These are phyloP conservation scores for Talaromyces nanjingensis DNA, from an alignment of 495 filamentous ascomycete genomes.

Conservation along the genomic window DNA sequence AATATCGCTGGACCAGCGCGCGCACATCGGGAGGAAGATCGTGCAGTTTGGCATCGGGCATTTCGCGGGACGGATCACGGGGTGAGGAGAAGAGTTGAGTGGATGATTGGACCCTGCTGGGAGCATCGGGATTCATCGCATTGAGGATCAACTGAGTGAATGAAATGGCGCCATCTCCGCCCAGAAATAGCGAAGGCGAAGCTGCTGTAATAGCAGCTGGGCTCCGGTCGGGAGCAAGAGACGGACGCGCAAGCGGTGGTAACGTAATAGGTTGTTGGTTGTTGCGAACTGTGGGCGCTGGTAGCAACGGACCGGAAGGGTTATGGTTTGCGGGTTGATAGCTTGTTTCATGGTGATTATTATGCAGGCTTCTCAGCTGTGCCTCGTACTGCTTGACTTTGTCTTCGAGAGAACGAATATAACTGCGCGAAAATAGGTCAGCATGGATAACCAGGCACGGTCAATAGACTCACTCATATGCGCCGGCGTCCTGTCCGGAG, in stretches of 20 bases:
- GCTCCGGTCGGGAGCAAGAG: not conserved
- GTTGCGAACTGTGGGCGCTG: not conserved
- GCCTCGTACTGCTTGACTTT: constrained; percentile 10
- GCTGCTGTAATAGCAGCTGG: constrained; percentile 4
- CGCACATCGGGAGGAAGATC: constrained; percentile 7
- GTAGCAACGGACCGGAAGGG: constrained; percentile 1
- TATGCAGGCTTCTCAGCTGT: constrained; percentile 2
- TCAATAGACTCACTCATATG: constrained; percentile 3
- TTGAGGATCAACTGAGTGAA: constrained; percentile 9
- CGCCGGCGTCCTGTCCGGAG: not conserved
- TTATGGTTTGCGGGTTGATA: not conserved
- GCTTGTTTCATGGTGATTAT: not conserved
- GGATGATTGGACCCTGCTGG: constrained; percentile 5
- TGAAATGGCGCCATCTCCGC: constrained; percentile 3
- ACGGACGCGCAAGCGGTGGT: not conserved
- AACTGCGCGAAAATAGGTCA: not conserved
- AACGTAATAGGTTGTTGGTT: not conserved
- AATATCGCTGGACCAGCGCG: constrained; percentile 5
- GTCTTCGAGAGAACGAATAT: constrained; percentile 7
- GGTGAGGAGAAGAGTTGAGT: constrained; percentile 9
- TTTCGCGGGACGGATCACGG: constrained; percentile 10
- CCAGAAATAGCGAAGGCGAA: constrained; percentile 5
- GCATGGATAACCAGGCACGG: not conserved
- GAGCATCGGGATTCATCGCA: constrained; percentile 8
- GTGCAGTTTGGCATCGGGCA: constrained; percentile 10